Evolutionary conservation across 495 filamentous ascomycete species (phyloP).

Genomic region (Neurospora sp.): DNA sequence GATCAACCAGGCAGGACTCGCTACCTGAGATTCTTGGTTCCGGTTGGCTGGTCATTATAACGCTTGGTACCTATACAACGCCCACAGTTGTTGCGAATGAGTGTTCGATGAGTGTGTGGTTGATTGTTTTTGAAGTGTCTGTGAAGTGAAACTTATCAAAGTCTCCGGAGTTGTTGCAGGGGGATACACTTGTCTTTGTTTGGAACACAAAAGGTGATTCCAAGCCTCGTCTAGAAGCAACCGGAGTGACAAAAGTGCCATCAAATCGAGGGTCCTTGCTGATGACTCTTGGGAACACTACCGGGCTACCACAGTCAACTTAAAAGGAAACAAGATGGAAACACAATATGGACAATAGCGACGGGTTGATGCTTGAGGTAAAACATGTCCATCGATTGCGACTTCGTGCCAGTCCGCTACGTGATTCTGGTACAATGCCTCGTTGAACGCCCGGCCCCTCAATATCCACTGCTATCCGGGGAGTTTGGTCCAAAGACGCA

Average conservation of each 20-base stretch:
- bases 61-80: neutral
- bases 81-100: neutral
- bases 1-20: neutral
- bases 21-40: neutral
- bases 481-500: constrained; percentile 5
- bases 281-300: neutral
- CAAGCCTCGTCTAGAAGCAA: neutral
- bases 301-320: neutral
- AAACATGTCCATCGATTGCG: neutral
- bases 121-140: neutral
- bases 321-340: neutral
- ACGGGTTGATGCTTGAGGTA: neutral
- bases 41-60: neutral
- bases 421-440: neutral
- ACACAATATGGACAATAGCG: neutral
- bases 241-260: too few relatives aligned
- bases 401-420: neutral
- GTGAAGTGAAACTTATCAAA: neutral
- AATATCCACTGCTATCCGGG: neutral
- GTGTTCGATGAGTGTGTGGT: neutral
- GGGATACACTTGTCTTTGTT: neutral
- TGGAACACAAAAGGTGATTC: neutral
- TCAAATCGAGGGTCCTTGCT: neutral
- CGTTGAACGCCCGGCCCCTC: neutral
- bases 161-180: neutral